Conservation (phyloP, 805 yeast species). For the Saccharomycopsis sp. region DNA sequence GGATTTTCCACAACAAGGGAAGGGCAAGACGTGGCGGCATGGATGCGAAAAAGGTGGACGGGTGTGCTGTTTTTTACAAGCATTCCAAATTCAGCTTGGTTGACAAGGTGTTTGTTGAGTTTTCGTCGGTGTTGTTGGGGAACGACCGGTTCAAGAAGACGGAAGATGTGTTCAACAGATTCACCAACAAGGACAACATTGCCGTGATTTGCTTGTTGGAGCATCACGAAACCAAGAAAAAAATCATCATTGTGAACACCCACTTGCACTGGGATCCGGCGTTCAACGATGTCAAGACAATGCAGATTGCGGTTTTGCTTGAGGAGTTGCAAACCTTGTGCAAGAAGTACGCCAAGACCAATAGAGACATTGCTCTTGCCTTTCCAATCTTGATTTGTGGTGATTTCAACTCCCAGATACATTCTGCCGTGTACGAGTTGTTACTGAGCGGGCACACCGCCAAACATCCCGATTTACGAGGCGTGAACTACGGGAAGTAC, state of each 20-base stretch:
- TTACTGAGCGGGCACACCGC: constrained; percentile 74
- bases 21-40: constrained; percentile 75
- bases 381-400: constrained; percentile 85
- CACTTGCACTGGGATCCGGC: constrained; percentile 99
- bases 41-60: constrained; percentile 89
- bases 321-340: constrained; percentile 73
- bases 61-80: constrained; percentile 91
- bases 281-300: constrained; percentile 88
- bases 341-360: constrained; percentile 33
- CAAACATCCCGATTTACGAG: constrained; percentile 71
- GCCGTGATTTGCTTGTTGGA: constrained; percentile 73
- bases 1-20: constrained; percentile 77
- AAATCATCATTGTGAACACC: constrained; percentile 71
- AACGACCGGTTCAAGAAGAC: constrained; percentile 85
- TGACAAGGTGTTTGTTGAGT: constrained; percentile 71
- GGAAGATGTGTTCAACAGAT: constrained; percentile 89
- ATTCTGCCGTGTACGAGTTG: constrained; percentile 88
- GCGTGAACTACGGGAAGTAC: constrained; percentile 83
- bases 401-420: constrained; percentile 82
- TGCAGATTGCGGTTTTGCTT: constrained; percentile 85
- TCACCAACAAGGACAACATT: constrained; percentile 90
- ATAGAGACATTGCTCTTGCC: constrained; percentile 43
- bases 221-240: constrained; percentile 62
- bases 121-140: constrained; percentile 69
- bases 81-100: constrained; percentile 57